phyloP scores from a whole-genome alignment of 2,329 filamentous ascomycete species.

The Macrophomina tecta region DNA sequence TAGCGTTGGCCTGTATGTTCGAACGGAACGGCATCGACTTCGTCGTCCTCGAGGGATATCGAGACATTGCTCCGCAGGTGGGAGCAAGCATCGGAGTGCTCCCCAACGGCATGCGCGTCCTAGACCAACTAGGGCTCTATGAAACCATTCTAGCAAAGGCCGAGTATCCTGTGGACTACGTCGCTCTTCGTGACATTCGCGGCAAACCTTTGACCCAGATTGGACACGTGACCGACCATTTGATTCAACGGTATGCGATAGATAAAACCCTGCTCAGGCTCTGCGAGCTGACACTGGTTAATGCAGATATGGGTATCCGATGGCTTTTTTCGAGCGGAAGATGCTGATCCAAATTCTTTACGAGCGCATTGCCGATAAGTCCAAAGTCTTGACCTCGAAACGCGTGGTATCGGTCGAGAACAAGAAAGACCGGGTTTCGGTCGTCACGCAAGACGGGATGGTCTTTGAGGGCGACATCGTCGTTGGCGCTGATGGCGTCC shows the following conservation, averaged over 20 bases:
- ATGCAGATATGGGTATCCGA: conserved; percentile 1
- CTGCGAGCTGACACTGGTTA: too few relatives aligned
- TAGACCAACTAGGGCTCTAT: conserved; percentile 36
- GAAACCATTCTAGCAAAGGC: background rate
- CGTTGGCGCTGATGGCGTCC: conserved; percentile 28
- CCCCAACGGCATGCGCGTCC: conserved; percentile 32
- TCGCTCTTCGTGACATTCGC: background rate
- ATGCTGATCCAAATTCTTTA: conserved; percentile 35
- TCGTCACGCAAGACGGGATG: conserved; percentile 14
- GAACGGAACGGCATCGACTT: conserved; percentile 22
- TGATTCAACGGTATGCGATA: too few relatives aligned
- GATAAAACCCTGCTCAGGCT: too few relatives aligned
- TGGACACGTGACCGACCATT: too few relatives aligned
- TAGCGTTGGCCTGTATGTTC: conserved; percentile 8
- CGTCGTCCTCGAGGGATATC: conserved; percentile 32
- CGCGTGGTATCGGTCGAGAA: background rate
- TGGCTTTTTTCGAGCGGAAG: conserved; percentile 36
- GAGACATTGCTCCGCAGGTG: conserved; percentile 31
- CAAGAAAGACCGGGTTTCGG: background rate
- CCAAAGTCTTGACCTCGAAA: conserved; percentile 32
- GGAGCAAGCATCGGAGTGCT: conserved; percentile 34
- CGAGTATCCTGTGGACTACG: background rate
- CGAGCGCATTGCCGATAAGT: conserved; percentile 33
- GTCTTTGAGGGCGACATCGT: conserved; percentile 18
- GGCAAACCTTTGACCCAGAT: background rate